Base-by-base conservation (phyloP, 2,329 filamentous ascomycete genomes). In the Calonectria multiphialidica region DNA sequence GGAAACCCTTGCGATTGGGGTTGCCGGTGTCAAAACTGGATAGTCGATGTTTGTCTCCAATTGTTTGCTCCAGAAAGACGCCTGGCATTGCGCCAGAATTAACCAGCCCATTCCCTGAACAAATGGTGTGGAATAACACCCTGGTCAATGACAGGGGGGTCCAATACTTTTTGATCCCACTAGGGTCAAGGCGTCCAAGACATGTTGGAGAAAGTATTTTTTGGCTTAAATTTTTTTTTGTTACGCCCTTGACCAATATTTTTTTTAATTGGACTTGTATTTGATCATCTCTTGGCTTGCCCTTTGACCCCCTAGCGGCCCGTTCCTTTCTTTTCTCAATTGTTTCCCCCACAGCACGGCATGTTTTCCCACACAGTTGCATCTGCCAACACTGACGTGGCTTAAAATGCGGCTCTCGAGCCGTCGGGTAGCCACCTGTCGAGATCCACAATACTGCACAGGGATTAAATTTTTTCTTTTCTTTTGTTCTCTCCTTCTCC, bases 351-450 rank as follows among this genome's bases (percentile, higher is more conserved):
- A 59, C 59, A 62, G 44, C 21, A n/a, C 44, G 50, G 61, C 61
- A 70, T 73, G 72, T 73, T 78, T 67, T 68, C 75, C 68, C 59
- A 65, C 21, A 50, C 68, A 62, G 77, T 76, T 78, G 77, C 77
- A 76, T 77, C 70, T 78, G 75, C 74, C 74, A 72, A 73, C 70
- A 73, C 44, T 75, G 77, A 79, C 74, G 77, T 79, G 77, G 77
- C 77, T 59, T 73, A 70, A 65, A 69, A 76, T 74, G 74, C 75
- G 76, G 76, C 77, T 78, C 72, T 78, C 57, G 50, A 59, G 59
- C 55, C 53, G 33, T 59, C 33, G 53, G 23, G 28, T 40, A 64
- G 44, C 68, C 50, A 47, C 59, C 40, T 73, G 57, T 62, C 57
- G 55, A 53, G 67, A 66, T 40, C 76, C 76, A 79, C 74, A 62